Evolutionary conservation across 139 green algal species (phyloP).

Genomic region (Micromonas commoda): DNA sequence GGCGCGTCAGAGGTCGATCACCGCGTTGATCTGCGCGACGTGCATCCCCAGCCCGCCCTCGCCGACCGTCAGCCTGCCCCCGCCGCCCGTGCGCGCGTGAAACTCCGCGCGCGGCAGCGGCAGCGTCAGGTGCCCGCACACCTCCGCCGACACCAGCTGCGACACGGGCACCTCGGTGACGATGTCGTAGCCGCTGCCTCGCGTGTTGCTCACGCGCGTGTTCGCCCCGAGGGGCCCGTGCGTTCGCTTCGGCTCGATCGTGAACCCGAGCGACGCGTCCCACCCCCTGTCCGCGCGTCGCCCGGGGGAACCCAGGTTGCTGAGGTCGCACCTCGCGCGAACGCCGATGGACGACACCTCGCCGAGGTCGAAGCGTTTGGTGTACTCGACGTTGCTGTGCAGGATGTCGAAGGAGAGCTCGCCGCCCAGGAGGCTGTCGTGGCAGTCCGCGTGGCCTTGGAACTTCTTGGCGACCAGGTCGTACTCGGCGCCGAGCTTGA

Average conservation of each 20-base stretch:
- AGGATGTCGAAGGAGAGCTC: background rate
- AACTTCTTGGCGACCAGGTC: background rate
- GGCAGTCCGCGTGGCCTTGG: background rate
- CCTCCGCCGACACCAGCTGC: background rate
- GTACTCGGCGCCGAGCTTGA: background rate
- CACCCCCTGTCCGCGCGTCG: no score
- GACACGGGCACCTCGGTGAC: background rate
- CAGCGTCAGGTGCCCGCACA: background rate
- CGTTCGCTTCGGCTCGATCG: background rate
- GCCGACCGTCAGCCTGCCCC: background rate
- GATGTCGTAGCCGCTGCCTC: background rate
- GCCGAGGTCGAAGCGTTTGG: background rate
- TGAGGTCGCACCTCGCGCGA: background rate
- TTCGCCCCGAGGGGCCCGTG: no score
- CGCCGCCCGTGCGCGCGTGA: no score
- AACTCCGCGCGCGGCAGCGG: background rate
- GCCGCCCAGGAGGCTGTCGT: background rate
- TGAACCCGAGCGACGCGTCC: background rate
- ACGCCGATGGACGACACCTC: background rate
- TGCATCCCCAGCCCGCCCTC: background rate
- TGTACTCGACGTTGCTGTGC: background rate
- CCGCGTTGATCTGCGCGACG: background rate
- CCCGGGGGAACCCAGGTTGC: no score
- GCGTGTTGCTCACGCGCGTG: background rate
- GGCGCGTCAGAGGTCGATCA: background rate